Percentiles rank a stretch among this genome's conserved stretches.
Evolutionary conservation across 306 rosid species (phyloP).

Genomic region (Lotus japonicus): DNA sequence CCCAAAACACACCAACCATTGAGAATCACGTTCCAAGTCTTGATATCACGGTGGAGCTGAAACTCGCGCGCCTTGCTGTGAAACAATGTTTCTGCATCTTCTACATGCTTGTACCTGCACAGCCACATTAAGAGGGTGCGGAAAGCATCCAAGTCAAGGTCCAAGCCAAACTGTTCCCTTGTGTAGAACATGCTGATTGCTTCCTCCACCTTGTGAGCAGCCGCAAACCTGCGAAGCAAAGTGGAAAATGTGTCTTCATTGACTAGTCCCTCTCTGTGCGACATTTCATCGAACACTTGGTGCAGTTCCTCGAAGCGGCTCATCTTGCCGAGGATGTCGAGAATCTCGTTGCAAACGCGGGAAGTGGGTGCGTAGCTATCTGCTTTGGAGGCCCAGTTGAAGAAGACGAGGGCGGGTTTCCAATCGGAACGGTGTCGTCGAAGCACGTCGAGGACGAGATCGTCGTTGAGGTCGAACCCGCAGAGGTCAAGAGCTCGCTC

Average conservation of each 20-base stretch:
- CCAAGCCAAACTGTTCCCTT: conserved; percentile 49
- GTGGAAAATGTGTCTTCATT: conserved; percentile 35
- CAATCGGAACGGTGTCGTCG: conserved; percentile 65
- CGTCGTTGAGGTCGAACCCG: conserved; percentile 30
- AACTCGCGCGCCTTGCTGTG: conserved; percentile 30
- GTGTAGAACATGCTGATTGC: conserved; percentile 39
- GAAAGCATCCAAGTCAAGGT: conserved; percentile 39
- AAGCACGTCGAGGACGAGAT: conserved; percentile 55
- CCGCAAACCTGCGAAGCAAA: conserved; percentile 48
- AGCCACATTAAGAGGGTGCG: conserved; percentile 63
- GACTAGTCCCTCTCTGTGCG: conserved; percentile 36
- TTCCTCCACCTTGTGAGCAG: conserved; percentile 62
- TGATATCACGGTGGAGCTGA: conserved; percentile 37
- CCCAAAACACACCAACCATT: conserved; percentile 84
- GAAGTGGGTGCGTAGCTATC: conserved; percentile 32
- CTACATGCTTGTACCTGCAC: conserved; percentile 66
- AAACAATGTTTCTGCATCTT: conserved; percentile 67
- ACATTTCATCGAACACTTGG: conserved; percentile 78
- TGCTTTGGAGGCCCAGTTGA: conserved; percentile 53
- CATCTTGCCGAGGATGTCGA: conserved; percentile 56
- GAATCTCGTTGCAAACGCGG: conserved; percentile 44
- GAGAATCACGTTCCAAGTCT: conserved; percentile 64
- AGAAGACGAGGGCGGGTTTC: conserved; percentile 55
- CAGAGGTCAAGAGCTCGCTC: conserved; percentile 50
- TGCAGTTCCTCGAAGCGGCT: conserved; percentile 39